Conservation (phyloP, 139 green algal species). For the Coccomyxa sp. region DNA sequence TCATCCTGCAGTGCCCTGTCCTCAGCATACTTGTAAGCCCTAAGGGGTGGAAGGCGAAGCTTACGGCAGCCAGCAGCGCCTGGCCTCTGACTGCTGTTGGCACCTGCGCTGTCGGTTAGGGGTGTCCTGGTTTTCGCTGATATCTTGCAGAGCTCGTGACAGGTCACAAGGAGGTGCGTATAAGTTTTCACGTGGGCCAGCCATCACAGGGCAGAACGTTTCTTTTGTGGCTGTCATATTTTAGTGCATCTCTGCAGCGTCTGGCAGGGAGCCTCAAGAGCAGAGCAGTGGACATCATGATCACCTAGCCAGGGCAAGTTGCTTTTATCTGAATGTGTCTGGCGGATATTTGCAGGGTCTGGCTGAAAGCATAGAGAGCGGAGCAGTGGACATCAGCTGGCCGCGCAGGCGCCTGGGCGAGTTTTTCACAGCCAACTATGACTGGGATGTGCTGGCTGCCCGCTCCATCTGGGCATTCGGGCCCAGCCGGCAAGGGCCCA, state of each 20-base stretch:
- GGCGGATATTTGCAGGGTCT: slow-evolving; percentile 44
- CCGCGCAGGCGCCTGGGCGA: slow-evolving; percentile 54
- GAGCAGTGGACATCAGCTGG: slow-evolving; percentile 65
- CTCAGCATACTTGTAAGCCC: neutral
- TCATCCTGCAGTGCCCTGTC: neutral
- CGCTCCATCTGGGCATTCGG: slow-evolving; percentile 96
- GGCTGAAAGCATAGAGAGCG: slow-evolving; percentile 88
- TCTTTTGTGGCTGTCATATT: neutral
- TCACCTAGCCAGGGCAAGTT: neutral
- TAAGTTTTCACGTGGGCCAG: too few species aligned
- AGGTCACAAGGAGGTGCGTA: too few species aligned
- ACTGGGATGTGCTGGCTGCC: slow-evolving; percentile 94
- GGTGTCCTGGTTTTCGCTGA: too few species aligned
- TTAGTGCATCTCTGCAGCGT: neutral
- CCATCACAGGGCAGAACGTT: too few species aligned
- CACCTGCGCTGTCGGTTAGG: too few species aligned
- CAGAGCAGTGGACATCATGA: too few species aligned
- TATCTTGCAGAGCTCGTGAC: too few species aligned
- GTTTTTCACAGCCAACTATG: slow-evolving; percentile 89
- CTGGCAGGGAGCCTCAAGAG: too few species aligned
- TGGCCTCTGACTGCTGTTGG: too few species aligned
- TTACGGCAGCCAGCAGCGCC: too few species aligned
- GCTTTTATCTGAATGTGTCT: neutral
- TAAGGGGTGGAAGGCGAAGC: too few species aligned
- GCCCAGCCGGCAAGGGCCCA: slow-evolving; percentile 81